Evolutionary conservation across 192 early-diverging fungal genomes (phyloP), one percentile per base, ranked within the genome.

Genomic region (Phlyctochytrium planicorne): DNA sequence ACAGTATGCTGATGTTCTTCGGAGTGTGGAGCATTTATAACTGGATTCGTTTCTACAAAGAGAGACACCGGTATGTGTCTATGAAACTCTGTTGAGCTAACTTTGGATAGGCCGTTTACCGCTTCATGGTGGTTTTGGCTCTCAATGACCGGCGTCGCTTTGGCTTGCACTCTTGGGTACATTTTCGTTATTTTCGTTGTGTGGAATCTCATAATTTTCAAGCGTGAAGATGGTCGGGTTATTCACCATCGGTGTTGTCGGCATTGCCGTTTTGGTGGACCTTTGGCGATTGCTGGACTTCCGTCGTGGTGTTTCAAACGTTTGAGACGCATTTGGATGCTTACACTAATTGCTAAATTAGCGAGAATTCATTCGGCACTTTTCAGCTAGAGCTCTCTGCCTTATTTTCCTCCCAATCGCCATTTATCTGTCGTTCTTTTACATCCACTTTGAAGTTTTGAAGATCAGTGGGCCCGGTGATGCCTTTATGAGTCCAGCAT

Each of bases 211-310:
- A 12, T 72, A 14, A 66, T 33, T 59, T 1, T 32, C 27, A 53
- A 85, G 95, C 60, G 91, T 97, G 71, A 99, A 99, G 72, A 90
- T 99, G 89, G 96, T 99, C 0, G 97, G 97, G 2, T 73, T 98
- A 27, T 87, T 99, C 63, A 89, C 92, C 2, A 84, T 99, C 27
- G 80, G 78, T 2, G 84, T 93, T 2, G 81, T 99, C 59, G 97
- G 97, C 27, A 73, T 88, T 30, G 92, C 92, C 3, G 90, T 91
- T 0, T 37, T 98, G 3, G 78, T 83, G 60, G 97, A 99, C 63
- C 83, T 99, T 30, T 98, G 96, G 94, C 77, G 86, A n/a, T 80
- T 97, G 53, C 78, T 98, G 61, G 95, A 98, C 66, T 84, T 90
- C 65, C 85, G 87, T 25, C 88, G 91, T 37, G 90, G 91, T 12